Conservation (phyloP, 345 rosid genomes). For the Firmiana major region DNA sequence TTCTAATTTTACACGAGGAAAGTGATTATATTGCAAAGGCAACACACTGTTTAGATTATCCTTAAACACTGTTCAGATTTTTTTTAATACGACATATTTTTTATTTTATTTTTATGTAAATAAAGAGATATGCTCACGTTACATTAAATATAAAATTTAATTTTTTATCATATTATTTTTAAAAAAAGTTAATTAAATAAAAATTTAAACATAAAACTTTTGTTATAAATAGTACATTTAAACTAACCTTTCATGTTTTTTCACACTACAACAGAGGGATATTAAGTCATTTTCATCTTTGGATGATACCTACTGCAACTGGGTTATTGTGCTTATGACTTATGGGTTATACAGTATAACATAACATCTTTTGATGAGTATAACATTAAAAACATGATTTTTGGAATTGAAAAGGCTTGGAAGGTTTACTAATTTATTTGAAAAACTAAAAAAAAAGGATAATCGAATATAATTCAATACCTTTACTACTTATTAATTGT, state of each 20-base stretch:
- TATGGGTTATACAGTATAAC: background rate
- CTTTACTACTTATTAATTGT: background rate
- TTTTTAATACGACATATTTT: too few relatives aligned
- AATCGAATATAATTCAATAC: background rate
- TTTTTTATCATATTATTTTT: too few relatives aligned
- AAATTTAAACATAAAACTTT: too few relatives aligned
- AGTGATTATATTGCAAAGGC: background rate
- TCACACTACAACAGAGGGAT: background rate
- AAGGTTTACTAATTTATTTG: background rate
- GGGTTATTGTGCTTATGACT: background rate
- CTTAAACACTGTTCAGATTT: background rate
- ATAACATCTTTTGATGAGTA: too few relatives aligned
- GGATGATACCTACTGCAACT: background rate
- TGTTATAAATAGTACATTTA: too few relatives aligned
- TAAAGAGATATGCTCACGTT: too few relatives aligned
- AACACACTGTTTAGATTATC: background rate
- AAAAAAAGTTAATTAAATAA: too few relatives aligned
- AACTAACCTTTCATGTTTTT: too few relatives aligned
- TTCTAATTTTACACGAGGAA: background rate
- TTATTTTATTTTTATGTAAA: too few relatives aligned
- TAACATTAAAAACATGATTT: too few relatives aligned
- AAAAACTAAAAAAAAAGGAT: too few relatives aligned
- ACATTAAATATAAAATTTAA: too few relatives aligned
- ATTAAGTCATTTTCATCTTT: background rate
- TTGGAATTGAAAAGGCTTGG: background rate